These are phyloP conservation scores for Fusarium circinatum DNA, from an alignment of 2,329 filamentous ascomycete species.

Conservation along the genomic window DNA sequence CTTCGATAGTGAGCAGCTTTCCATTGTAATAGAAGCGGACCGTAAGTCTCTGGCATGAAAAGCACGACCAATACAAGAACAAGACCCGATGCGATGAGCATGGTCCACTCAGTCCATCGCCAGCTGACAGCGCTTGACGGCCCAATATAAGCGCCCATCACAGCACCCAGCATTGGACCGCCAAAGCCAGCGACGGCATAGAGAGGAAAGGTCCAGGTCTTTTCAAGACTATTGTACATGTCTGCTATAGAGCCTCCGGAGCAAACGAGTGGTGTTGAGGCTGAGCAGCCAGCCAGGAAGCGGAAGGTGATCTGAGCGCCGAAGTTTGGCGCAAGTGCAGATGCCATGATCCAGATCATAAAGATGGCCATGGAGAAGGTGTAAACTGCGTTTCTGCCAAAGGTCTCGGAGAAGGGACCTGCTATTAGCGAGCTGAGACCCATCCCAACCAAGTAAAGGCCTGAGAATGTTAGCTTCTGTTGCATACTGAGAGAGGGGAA, in stretches of 20 bases:
- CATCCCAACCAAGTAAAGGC: conserved; percentile 50
- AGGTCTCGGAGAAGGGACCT: conserved; percentile 53
- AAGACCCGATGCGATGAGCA: conserved; percentile 70
- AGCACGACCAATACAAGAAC: conserved; percentile 66
- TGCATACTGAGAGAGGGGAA: accelerated
- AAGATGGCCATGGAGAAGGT: conserved; percentile 52
- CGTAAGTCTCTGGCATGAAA: conserved; percentile 75
- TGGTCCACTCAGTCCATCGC: conserved; percentile 73
- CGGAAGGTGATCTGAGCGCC: conserved; percentile 57
- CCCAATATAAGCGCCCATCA: conserved; percentile 71
- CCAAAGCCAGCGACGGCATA: conserved; percentile 58
- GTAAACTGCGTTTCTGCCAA: conserved; percentile 55
- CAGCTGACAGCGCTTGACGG: conserved; percentile 63
- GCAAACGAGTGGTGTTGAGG: conserved; percentile 56
- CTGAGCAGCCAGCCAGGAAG: conserved; percentile 59
- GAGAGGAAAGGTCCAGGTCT: conserved; percentile 53
- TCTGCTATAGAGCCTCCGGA: conserved; percentile 57
- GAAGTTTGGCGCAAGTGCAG: conserved; percentile 55
- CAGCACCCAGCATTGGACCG: conserved; percentile 54
- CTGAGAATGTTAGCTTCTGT: not conserved
- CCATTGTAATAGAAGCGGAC: conserved; percentile 62
- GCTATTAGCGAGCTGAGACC: conserved; percentile 50
- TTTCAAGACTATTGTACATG: conserved; percentile 49
- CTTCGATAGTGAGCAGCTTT: conserved; percentile 69
- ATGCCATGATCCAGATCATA: conserved; percentile 57